Evolutionary conservation across 139 green algal genomes (phyloP).

Genomic region (Chlorella sp.): DNA sequence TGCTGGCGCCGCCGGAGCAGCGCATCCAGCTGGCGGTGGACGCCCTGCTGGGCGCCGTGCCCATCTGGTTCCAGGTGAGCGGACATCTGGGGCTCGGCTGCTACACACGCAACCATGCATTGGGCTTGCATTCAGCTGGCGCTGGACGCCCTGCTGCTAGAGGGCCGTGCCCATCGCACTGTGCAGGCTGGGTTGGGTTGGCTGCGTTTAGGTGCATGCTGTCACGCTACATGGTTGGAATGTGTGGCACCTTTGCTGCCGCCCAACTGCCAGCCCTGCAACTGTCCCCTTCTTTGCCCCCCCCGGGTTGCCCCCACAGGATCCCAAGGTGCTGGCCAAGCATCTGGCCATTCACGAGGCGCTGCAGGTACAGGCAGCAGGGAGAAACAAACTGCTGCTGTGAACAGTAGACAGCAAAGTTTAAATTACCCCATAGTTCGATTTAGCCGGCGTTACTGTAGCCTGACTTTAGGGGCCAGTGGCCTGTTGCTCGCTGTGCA

Average conservation of each 20-base stretch:
- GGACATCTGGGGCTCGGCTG: neutral
- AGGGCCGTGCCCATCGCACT: too few relatives aligned
- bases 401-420: too few relatives aligned
- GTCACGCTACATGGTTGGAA: neutral
- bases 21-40: slow-evolving; percentile 57
- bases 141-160: neutral
- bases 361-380: too few relatives aligned
- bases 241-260: too few relatives aligned
- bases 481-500: too few relatives aligned
- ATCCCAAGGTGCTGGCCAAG: slow-evolving; percentile 3
- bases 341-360: slow-evolving; percentile 34
- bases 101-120: too few relatives aligned
- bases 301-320: slow-evolving; percentile 23
- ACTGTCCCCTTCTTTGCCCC: neutral
- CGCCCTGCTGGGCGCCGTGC: slow-evolving; percentile 56
- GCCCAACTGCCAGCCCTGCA: too few relatives aligned
- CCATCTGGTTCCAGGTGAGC: slow-evolving; percentile 63
- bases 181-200: neutral
- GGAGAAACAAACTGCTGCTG: too few relatives aligned
- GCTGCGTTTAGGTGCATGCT: too few relatives aligned
- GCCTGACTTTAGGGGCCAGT: too few relatives aligned
- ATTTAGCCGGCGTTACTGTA: too few relatives aligned
- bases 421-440: too few relatives aligned
- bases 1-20: slow-evolving; percentile 38
- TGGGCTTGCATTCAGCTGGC: neutral